Evolutionary conservation across 768 basidiomycete species (phyloP), one percentile per base, ranked within the genome.

Genomic region (Lentinula boryana): DNA sequence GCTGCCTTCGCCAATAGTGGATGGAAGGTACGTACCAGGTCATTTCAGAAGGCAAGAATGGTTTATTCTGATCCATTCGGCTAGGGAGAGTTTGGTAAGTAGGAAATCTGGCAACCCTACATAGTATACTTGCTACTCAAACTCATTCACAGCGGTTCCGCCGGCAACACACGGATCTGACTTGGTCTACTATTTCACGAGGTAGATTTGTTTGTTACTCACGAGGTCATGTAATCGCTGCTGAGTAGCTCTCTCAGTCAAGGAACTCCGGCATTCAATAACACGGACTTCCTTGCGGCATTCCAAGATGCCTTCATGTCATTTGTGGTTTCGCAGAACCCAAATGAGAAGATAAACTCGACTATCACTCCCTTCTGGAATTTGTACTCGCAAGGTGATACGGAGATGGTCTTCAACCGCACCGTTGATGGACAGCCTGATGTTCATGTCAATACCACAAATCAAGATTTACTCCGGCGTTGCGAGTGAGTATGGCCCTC

Each of bases 341-440:
- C 68, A 0, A 62, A 52, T 36, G 21, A 43, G 32, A 70, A 62
- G 43, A 66, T 67, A 23, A 44, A 59, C 3, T 54, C 41, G 5
- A 68, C 65, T 15, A 63, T 64, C 46, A 66, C 66, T 6, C 69
- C 68, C 3, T 15, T 40, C 4, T 70, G 69, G 71, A 12, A 35
- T 4, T 31, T 23, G 4, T 64, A n/a, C 32, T 15, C 36, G 1
- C 21, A 15, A 7, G 65, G 58, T 3, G 7, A 63, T 12, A 63
- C 67, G 10, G 71, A 74, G 64, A 74, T 74, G 71, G 33, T 73
- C 9, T 75, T 74, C 60, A 75, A 71, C 36, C 10, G 48, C 31
- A 67, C 64, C 5, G 61, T 50, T 16, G 33, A 49, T 27, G 57
- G 44, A 8, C 40, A 43, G 27, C 60, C 65, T 3, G 58, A 64